A percentile compares a stretch with the other conserved stretches of the same genome.
Conservation (phyloP, 352 stramenopile genomes). For the Globisporangium cylindrosporum region DNA sequence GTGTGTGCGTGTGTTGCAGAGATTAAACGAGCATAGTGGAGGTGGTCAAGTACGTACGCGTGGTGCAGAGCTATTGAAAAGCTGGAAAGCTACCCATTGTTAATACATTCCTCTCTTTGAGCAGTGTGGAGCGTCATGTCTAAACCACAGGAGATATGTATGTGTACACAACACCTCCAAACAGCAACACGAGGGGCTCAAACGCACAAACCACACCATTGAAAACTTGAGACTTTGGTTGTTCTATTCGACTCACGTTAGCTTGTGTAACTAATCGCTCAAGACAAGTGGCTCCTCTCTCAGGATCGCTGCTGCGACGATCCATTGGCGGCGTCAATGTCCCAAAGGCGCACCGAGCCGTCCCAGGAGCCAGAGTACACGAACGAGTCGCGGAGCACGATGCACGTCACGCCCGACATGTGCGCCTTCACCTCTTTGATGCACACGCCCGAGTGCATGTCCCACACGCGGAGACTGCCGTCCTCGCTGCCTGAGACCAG, state of each 20-base stretch:
- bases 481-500: slow-evolving; percentile 79
- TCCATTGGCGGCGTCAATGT: slow-evolving; percentile 35
- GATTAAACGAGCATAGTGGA: slow-evolving; percentile 47
- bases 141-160: too few relatives aligned
- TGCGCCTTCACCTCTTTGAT: slow-evolving; percentile 56
- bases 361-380: slow-evolving; percentile 80
- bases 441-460: slow-evolving; percentile 77
- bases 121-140: too few relatives aligned
- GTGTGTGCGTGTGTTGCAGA: slow-evolving; percentile 26
- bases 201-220: background rate
- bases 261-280: background rate
- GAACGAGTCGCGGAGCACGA: slow-evolving; percentile 55
- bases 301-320: slow-evolving; percentile 9
- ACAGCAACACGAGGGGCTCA: too few relatives aligned
- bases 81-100: background rate
- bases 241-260: background rate
- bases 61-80: background rate
- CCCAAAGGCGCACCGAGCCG: slow-evolving; percentile 64
- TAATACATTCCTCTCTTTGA: background rate
- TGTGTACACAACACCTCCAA: too few relatives aligned
- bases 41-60: background rate
- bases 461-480: slow-evolving; percentile 66
- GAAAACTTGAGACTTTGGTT: background rate
- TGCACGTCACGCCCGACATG: slow-evolving; percentile 58
- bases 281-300: background rate